These are phyloP conservation scores for Pleurotus djamor DNA, from an alignment of 768 basidiomycete species.

Conservation along the genomic window DNA sequence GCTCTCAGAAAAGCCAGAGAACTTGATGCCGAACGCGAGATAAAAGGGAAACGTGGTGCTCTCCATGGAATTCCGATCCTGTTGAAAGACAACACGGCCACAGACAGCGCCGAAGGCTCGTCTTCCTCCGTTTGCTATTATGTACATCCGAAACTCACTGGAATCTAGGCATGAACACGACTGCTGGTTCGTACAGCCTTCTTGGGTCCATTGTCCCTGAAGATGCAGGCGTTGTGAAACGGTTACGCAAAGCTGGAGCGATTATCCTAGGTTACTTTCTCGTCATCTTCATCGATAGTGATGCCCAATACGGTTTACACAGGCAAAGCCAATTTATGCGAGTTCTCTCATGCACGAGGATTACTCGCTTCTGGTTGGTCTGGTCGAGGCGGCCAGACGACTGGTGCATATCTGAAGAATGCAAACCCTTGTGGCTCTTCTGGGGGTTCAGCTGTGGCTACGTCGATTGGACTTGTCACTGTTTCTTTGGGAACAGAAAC, in stretches of 20 bases:
- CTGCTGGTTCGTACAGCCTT: slow-evolving; percentile 35
- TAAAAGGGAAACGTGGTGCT: slow-evolving; percentile 37
- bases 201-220: slow-evolving; percentile 40
- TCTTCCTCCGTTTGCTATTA: neutral
- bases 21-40: slow-evolving; percentile 42
- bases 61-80: slow-evolving; percentile 56
- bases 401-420: slow-evolving; percentile 46
- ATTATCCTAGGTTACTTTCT: slow-evolving; percentile 1
- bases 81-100: slow-evolving; percentile 44
- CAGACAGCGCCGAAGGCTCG: slow-evolving; percentile 40
- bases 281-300: neutral
- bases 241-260: slow-evolving; percentile 17
- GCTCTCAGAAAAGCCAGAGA: slow-evolving; percentile 51
- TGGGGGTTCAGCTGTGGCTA: slow-evolving; percentile 52
- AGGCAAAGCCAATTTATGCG: slow-evolving; percentile 56
- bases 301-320: neutral
- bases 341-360: slow-evolving; percentile 15
- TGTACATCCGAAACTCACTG: neutral
- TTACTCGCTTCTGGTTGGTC: slow-evolving; percentile 50
- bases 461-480: slow-evolving; percentile 48
- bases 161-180: slow-evolving; percentile 5
- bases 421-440: slow-evolving; percentile 59
- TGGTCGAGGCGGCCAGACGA: slow-evolving; percentile 50
- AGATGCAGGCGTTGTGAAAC: slow-evolving; percentile 44
- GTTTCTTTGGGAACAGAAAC: slow-evolving; percentile 50